Base-by-base conservation (phyloP, 2,329 filamentous ascomycete genomes). In the Aspergillus latus region DNA sequence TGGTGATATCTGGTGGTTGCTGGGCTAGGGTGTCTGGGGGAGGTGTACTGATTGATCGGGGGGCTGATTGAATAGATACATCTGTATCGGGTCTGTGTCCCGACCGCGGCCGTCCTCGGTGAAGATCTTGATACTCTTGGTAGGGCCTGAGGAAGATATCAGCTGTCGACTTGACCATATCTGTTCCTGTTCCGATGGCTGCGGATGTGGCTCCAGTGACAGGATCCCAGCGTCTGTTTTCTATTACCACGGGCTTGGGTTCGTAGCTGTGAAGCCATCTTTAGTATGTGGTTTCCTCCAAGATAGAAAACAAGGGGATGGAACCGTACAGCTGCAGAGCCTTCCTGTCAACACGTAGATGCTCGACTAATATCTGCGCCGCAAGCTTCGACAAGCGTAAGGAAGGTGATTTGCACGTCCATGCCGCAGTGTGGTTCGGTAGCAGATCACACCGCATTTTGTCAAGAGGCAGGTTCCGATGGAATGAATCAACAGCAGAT, bases 401-500 rank as follows among this genome's bases (percentile, higher is more conserved):
- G 3, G 51, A 39, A 5, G 49, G 59, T n/a, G 44, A 44, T 32
- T 57, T 62, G 43, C 63, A 67, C 6, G 26, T 32, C 71, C 69
- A 74, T 0, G 61, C 63, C 2, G 73, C 72, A 2, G 69, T 56
- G 10, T 67, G 66, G 4, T 59, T 53, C 0, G 65, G 65, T 9
- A 67, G 49, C 1, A 71, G 28, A 26, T 54, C 52, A 52, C 68
- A 73, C 9, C 61, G 55, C 61, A 71, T 66, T 16, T 54, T 37
- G 1, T 66, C 61, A 2, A 64, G 5, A 0, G 66, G 67, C 1
- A 73, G 56, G 45, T 72, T 61, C 5, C 62, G 72, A 61, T 82
- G 77, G 57, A 82, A 82, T 1, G 71, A 76, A 37, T 74, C 67
- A 2, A 75, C 78, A 1, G 77, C 78, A 2, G 66, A 59, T 10